Base-by-base conservation (phyloP, 2,329 filamentous ascomycete species). In the Aspergillus pseudoviridinutans region DNA sequence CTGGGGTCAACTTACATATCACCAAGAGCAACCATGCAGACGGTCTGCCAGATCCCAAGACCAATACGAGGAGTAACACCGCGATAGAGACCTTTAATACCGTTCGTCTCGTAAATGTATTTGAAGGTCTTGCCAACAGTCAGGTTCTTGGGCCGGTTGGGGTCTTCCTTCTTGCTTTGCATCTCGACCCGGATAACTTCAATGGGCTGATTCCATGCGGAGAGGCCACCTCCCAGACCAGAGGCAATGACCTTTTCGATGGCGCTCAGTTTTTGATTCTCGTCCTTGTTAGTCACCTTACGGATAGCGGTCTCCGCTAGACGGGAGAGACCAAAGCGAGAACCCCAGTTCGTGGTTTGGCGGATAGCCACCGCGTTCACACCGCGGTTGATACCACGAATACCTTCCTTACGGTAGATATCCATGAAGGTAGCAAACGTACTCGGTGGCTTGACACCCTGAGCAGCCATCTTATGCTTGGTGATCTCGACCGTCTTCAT, bases 401-500 rank as follows among this genome's bases (percentile, higher is more conserved):
- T 91, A 71, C 94, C 94, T 78, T 99, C 94, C 71, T 87, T 86
- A 74, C 90, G 89, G 83, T 95, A 99, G 78, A 99, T 99, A 73
- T 90, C 88, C 88, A 93, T 94, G 79, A 99, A 99, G 58, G 94
- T 97, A 68, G 87, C 84, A 77, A 96, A 95, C 65, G 94, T 97
- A 70, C 91, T 87, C n/a, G 87, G 90, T 25, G 91, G 90, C 80
- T 91, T 91, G 65, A 88, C 86, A 68, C 94, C 94, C 47, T 86
- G 66, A 35, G 91, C 88, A 14, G 91, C 92, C 72, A 94, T 82
- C 85, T 97, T 97, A 84, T 94, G 89, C 81, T 97, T 95, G 73
- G 94, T 99, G 79, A 99, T 99, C 79, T 99, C 94, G 66, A 97
- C 94, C 63, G 94, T 99, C 87, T 99, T 99, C 94, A 99, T 99